Conservation (phyloP, 2,329 filamentous ascomycete species). For the Grosmannia clavigera region DNA sequence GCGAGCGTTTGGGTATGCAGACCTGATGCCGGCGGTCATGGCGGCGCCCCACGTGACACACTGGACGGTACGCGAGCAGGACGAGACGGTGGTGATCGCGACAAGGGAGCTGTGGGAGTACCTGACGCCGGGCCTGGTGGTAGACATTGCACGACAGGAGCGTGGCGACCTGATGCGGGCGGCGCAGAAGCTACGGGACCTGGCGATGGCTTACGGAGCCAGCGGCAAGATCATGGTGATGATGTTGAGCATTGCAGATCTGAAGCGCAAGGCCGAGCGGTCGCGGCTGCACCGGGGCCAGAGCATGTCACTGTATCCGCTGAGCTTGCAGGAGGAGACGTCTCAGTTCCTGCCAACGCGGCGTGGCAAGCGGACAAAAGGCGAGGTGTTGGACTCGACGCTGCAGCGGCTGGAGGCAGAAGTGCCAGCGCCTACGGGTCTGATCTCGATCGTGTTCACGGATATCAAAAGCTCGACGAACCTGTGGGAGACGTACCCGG, state of each 20-base stretch:
- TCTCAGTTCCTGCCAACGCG: slow-evolving; percentile 36
- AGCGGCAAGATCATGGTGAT: slow-evolving; percentile 97
- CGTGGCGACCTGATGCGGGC: slow-evolving; percentile 86
- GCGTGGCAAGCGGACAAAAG: slow-evolving; percentile 51
- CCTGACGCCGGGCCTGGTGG: slow-evolving; percentile 75
- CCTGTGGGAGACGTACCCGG: slow-evolving; percentile 89
- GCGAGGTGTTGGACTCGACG: slow-evolving; percentile 67
- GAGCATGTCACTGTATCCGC: slow-evolving; percentile 75
- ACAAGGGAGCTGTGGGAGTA: slow-evolving; percentile 95
- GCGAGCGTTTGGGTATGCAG: slow-evolving; percentile 86
- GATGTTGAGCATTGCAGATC: slow-evolving; percentile 86
- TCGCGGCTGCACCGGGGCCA: slow-evolving; percentile 62
- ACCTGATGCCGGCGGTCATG: slow-evolving; percentile 84
- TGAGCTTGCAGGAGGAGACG: slow-evolving; percentile 56
- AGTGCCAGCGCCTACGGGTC: slow-evolving; percentile 80
- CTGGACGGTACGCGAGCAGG: slow-evolving; percentile 68
- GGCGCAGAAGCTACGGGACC: slow-evolving; percentile 83
- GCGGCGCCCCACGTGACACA: slow-evolving; percentile 77
- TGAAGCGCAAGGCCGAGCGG: slow-evolving; percentile 71
- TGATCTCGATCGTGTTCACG: slow-evolving; percentile 90
- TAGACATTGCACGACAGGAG: slow-evolving; percentile 81
- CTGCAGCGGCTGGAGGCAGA: slow-evolving; percentile 79
- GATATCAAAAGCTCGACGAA: slow-evolving; percentile 98
- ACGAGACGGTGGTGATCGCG: slow-evolving; percentile 87
- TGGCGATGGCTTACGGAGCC: slow-evolving; percentile 91